Conservation (phyloP, 1,284 basidiomycete species). For the Leccinum pallidistipes region DNA sequence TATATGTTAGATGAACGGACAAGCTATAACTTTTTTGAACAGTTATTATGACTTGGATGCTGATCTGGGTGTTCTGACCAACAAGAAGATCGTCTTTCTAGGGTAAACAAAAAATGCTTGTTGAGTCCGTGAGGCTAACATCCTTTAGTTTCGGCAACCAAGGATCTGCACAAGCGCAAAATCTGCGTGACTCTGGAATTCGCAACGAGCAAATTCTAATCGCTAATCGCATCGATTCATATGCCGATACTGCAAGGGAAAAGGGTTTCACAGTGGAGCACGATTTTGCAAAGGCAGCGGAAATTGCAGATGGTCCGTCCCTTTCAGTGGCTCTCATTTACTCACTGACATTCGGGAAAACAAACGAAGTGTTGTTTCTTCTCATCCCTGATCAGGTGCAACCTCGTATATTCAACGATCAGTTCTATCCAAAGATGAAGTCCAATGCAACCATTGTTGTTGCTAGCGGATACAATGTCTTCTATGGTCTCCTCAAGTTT, state of each 20-base stretch:
- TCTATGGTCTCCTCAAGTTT: conserved; percentile 58
- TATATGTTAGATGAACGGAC: not conserved
- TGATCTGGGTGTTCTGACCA: conserved; percentile 46
- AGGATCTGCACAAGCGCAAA: conserved; percentile 66
- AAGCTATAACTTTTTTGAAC: not conserved
- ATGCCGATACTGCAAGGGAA: conserved; percentile 55
- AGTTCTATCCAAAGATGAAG: conserved; percentile 53
- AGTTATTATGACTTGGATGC: conserved; percentile 67
- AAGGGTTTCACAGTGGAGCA: conserved; percentile 60
- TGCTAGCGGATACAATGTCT: conserved; percentile 67
- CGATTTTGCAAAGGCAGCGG: conserved; percentile 56
- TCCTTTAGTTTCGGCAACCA: conserved; percentile 61
- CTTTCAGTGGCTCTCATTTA: conserved; percentile 1
- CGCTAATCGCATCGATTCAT: conserved; percentile 57
- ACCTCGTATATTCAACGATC: conserved; percentile 57
- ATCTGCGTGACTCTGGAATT: conserved; percentile 62
- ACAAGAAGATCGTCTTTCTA: conserved; percentile 60
- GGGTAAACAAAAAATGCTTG: conserved; percentile 40
- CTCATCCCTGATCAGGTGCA: conserved; percentile 66
- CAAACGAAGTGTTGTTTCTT: conserved; percentile 52
- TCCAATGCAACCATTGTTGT: conserved; percentile 51
- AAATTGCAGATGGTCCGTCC: conserved; percentile 50
- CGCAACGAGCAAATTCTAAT: conserved; percentile 60
- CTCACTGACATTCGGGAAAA: conserved; percentile 3
- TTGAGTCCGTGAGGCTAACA: conserved; percentile 1